These are phyloP conservation scores for Cystobasidium ongulense DNA, from an alignment of 768 basidiomycete genomes.

Conservation along the genomic window DNA sequence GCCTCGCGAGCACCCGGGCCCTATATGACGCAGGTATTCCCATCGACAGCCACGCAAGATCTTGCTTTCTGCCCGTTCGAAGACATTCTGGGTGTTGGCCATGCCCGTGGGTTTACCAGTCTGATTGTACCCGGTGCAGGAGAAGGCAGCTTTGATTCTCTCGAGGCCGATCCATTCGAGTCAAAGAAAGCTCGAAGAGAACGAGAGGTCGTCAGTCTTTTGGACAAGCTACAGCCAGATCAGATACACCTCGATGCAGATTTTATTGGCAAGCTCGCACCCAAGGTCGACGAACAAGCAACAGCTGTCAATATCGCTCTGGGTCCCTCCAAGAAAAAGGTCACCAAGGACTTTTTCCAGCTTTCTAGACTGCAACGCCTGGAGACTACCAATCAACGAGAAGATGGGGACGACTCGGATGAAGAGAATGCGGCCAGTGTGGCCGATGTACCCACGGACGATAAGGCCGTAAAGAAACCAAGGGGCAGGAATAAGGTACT, in stretches of 20 bases:
- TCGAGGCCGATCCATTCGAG: conserved; percentile 92
- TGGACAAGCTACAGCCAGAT: conserved; percentile 94
- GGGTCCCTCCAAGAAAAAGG: background rate
- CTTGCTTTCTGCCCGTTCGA: conserved; percentile 82
- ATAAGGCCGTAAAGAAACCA: conserved; percentile 39
- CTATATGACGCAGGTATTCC: conserved; percentile 79
- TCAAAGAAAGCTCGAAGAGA: conserved; percentile 70
- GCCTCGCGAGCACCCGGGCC: conserved; percentile 51
- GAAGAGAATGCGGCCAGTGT: conserved; percentile 42
- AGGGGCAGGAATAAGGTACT: conserved; percentile 58
- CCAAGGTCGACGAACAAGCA: conserved; percentile 46
- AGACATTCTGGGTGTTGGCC: conserved; percentile 70
- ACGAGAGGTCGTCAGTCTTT: conserved; percentile 75
- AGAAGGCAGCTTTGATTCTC: conserved; percentile 87
- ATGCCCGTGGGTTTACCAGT: conserved; percentile 67
- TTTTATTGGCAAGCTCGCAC: conserved; percentile 44
- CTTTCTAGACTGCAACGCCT: background rate
- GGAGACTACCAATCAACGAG: conserved; percentile 38
- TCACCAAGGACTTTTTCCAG: background rate
- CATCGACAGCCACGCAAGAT: conserved; percentile 65
- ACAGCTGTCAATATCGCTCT: conserved; percentile 53
- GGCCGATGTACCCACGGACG: conserved; percentile 49
- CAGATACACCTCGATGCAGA: conserved; percentile 61
- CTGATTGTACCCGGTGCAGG: conserved; percentile 86
- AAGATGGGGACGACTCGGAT: conserved; percentile 42